Evolutionary conservation across 225 moss, liverwort and hornwort species (phyloP).

Genomic region (Takakia lepidozioides): DNA sequence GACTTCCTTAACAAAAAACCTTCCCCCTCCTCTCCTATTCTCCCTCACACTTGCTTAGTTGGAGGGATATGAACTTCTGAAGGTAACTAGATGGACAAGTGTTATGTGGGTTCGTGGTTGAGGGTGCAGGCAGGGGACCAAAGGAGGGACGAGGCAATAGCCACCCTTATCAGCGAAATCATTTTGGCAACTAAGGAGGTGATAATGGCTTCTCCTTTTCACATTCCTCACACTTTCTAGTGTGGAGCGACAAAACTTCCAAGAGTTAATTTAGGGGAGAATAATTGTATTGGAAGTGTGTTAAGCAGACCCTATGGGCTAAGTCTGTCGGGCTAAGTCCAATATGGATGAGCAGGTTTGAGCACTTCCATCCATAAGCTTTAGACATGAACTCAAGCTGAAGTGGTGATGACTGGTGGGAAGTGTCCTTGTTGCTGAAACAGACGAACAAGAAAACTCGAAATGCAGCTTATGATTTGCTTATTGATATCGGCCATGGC

Average conservation of each 20-base stretch:
- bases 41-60: too few relatives aligned
- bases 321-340: too few relatives aligned
- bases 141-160: constrained; percentile 83
- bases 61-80: background rate
- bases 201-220: too few relatives aligned
- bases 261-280: background rate
- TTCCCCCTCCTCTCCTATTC: too few relatives aligned
- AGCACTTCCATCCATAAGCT: too few relatives aligned
- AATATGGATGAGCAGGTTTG: background rate
- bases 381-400: too few relatives aligned
- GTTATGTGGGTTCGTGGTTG: background rate
- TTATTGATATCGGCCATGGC: constrained; percentile 82
- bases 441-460: constrained; percentile 95
- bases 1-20: too few relatives aligned
- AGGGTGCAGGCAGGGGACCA: constrained; percentile 40
- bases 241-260: background rate
- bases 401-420: too few relatives aligned
- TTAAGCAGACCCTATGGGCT: too few relatives aligned
- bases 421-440: background rate
- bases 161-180: constrained; percentile 83
- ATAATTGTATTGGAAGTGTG: too few relatives aligned
- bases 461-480: constrained; percentile 83
- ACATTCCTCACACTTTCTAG: too few relatives aligned
- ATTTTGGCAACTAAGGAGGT: constrained; percentile 95
- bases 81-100: background rate